These are phyloP conservation scores for Rutstroemia sp. DNA, from an alignment of 2,329 filamentous ascomycete genomes.

Conservation along the genomic window DNA sequence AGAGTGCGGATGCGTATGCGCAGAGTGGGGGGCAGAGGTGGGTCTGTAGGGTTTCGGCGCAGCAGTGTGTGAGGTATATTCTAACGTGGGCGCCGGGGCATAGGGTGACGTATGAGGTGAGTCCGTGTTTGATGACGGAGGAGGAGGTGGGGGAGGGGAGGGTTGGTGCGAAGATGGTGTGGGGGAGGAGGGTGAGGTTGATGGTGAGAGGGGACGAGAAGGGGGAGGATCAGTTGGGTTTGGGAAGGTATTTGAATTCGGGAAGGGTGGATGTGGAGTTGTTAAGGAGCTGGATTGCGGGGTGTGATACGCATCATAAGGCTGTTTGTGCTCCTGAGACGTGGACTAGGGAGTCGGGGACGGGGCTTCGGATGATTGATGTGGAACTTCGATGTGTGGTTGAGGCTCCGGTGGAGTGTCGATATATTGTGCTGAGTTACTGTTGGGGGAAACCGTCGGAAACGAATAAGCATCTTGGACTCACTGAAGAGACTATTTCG, in stretches of 20 bases:
- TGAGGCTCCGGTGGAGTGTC: not conserved
- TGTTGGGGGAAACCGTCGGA: not conserved
- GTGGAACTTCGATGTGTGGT: not conserved
- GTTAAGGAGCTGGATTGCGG: not conserved
- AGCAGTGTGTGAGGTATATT: not conserved
- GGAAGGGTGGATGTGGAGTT: not conserved
- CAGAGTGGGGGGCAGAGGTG: not conserved
- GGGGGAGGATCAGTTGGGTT: not conserved
- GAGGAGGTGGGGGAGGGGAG: not conserved
- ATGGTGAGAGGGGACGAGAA: not conserved
- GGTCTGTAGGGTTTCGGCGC: not conserved
- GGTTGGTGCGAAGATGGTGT: not conserved
- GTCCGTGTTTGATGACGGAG: not conserved
- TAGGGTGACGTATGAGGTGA: not conserved
- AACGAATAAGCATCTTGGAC: not conserved
- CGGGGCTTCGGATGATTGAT: not conserved
- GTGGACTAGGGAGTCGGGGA: not conserved
- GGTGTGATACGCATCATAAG: not conserved
- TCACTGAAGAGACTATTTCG: not conserved
- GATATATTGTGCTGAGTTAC: slow-evolving; percentile 1
- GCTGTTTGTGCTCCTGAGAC: not conserved
- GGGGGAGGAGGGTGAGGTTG: not conserved
- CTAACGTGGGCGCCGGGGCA: not conserved
- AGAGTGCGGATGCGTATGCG: not conserved
- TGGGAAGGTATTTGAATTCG: not conserved